These are phyloP conservation scores for Trapa incisa DNA, from an alignment of 345 rosid genomes.

Conservation along the genomic window DNA sequence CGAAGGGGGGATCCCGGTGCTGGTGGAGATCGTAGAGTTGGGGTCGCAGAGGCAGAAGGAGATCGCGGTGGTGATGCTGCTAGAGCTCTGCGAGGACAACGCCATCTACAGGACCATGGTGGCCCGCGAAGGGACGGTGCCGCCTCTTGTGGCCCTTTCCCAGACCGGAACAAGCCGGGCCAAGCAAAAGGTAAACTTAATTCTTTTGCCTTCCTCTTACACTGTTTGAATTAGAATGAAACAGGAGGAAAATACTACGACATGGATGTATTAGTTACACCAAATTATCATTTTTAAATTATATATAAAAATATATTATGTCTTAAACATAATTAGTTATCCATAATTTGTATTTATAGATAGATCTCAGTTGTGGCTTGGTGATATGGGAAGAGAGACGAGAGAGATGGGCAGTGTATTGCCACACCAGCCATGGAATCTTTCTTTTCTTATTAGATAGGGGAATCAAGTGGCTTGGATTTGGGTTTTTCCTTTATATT, in stretches of 20 bases:
- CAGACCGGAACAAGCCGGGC: conserved; percentile 84
- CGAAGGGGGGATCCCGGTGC: conserved; percentile 84
- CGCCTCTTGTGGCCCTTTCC: conserved; percentile 73
- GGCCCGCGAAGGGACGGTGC: conserved; percentile 88
- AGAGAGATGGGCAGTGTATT: background rate
- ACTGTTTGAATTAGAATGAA: background rate
- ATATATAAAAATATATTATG: no score
- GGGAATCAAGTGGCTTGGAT: background rate
- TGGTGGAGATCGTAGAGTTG: conserved; percentile 77
- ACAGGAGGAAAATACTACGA: background rate
- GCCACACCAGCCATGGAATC: conserved; percentile 10
- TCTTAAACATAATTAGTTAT: no score
- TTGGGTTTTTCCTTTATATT: background rate
- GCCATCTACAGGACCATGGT: conserved; percentile 55
- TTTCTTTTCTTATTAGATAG: background rate
- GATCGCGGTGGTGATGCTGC: conserved; percentile 52
- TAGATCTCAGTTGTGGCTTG: background rate
- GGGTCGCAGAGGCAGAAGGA: conserved; percentile 89
- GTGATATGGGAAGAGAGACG: background rate
- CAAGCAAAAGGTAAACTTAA: conserved; percentile 50
- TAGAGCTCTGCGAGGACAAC: conserved; percentile 65
- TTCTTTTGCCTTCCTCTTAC: no score
- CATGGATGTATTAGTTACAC: no score
- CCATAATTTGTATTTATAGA: no score
- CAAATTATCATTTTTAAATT: no score